A percentile compares a stretch with the other conserved stretches of the same genome.
Evolutionary conservation across 768 basidiomycete species (phyloP).

Genomic region (Russula vinacea): DNA sequence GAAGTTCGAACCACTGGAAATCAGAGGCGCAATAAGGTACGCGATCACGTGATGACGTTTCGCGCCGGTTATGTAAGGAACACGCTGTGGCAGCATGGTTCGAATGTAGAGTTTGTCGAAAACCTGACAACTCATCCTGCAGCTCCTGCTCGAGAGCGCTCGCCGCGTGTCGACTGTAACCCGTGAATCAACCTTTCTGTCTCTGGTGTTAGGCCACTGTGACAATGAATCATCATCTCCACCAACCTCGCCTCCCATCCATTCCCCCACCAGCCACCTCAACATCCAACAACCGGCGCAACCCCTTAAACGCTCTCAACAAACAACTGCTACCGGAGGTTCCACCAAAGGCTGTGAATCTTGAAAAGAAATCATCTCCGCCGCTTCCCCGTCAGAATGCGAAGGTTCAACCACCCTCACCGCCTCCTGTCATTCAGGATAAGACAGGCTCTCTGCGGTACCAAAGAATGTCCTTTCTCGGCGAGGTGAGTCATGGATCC

Average conservation of each 20-base stretch:
- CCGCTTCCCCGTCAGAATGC: constrained; percentile 79
- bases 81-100: constrained; percentile 19
- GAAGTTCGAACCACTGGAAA: too few species aligned
- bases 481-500: constrained; percentile 61
- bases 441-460: constrained; percentile 55
- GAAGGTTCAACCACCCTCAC: constrained; percentile 77
- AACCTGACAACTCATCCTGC: neutral
- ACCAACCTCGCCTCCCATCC: constrained; percentile 18
- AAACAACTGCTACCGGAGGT: constrained; percentile 20
- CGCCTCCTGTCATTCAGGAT: constrained; percentile 72
- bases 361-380: constrained; percentile 43
- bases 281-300: constrained; percentile 22
- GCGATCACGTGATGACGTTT: constrained; percentile 10
- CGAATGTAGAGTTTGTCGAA: constrained; percentile 2
- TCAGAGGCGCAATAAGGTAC: too few species aligned
- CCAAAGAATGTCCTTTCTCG: constrained; percentile 76
- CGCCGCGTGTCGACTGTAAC: constrained; percentile 3
- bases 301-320: constrained; percentile 29
- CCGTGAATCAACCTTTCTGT: constrained; percentile 10
- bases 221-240: constrained; percentile 27
- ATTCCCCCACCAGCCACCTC: constrained; percentile 29
- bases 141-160: neutral
- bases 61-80: constrained; percentile 15
- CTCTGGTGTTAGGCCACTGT: constrained; percentile 31
- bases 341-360: constrained; percentile 18